Conservation (phyloP, 2,329 filamentous ascomycete genomes). For the Aspergillus oerlinghausenensis region DNA sequence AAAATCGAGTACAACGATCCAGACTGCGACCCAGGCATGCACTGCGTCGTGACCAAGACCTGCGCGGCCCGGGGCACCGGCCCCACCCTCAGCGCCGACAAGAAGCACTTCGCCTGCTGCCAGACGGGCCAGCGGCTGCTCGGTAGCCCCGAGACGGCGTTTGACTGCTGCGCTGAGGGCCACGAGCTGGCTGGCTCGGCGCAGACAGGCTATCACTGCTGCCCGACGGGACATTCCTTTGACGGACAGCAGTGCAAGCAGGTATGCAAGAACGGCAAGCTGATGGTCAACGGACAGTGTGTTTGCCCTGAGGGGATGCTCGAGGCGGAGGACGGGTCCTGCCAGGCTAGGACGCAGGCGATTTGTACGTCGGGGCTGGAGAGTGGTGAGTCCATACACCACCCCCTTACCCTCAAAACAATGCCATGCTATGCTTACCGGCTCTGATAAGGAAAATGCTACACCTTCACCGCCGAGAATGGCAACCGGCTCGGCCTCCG, state of each 20-base stretch:
- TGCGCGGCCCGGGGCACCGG: background rate
- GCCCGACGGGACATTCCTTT: constrained; percentile 5
- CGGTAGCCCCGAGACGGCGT: constrained; percentile 7
- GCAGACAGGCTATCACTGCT: constrained; percentile 6
- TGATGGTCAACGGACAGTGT: constrained; percentile 6
- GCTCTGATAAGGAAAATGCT: constrained; percentile 7
- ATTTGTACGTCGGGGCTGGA: constrained; percentile 4
- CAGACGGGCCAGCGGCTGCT: constrained; percentile 3
- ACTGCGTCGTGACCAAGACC: constrained; percentile 3
- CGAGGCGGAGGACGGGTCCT: constrained; percentile 1
- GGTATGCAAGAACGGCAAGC: constrained; percentile 6
- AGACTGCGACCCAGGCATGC: constrained; percentile 1
- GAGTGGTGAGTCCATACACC: background rate
- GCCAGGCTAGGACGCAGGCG: background rate
- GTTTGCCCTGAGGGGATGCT: constrained; percentile 1
- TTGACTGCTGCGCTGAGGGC: constrained; percentile 10
- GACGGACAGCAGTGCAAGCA: constrained; percentile 7
- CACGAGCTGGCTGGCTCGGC: constrained; percentile 10
- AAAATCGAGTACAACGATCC: constrained; percentile 5
- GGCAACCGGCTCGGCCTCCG: constrained; percentile 9
- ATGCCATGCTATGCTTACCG: background rate
- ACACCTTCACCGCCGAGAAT: constrained; percentile 8
- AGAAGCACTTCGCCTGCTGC: constrained; percentile 9
- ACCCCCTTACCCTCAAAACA: too few species aligned
- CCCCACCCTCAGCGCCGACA: constrained; percentile 6